phyloP scores from a whole-genome alignment of 176 grass and related monocot genomes.

The bread wheat (Triticum aestivum) region DNA sequence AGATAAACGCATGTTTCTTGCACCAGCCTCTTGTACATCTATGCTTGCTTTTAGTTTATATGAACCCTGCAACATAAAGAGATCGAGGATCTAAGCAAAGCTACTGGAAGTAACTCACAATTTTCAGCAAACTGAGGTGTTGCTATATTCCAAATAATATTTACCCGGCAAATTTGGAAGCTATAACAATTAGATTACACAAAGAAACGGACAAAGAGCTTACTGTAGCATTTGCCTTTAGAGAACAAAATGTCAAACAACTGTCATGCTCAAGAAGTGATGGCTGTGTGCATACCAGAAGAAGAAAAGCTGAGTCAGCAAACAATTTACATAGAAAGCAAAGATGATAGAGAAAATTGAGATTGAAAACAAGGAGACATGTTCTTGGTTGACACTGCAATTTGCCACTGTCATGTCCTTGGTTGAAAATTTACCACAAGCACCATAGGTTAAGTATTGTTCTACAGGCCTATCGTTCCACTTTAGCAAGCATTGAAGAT shows the following conservation, averaged over 20 bases:
- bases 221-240: slow-evolving; percentile 59
- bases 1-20: slow-evolving; percentile 41
- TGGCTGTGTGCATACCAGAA: slow-evolving; percentile 45
- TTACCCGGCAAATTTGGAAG: background rate
- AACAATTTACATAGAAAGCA: slow-evolving; percentile 13
- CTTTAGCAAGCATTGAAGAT: background rate
- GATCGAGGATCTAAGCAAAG: slow-evolving; percentile 29
- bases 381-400: background rate
- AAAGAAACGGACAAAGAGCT: slow-evolving; percentile 24
- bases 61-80: slow-evolving; percentile 53
- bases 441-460: background rate
- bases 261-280: slow-evolving; percentile 52
- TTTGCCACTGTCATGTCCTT: background rate
- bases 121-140: background rate
- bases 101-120: background rate
- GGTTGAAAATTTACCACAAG: background rate
- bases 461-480: background rate
- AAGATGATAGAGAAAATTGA: background rate
- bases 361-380: slow-evolving; percentile 32
- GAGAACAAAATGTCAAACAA: slow-evolving; percentile 65
- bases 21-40: slow-evolving; percentile 62
- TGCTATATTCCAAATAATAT: background rate
- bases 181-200: slow-evolving; percentile 14
- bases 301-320: slow-evolving; percentile 33
- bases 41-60: slow-evolving; percentile 66